phyloP scores from a whole-genome alignment of 2,329 filamentous ascomycete genomes.

The Pseudogymnoascus sp. region DNA sequence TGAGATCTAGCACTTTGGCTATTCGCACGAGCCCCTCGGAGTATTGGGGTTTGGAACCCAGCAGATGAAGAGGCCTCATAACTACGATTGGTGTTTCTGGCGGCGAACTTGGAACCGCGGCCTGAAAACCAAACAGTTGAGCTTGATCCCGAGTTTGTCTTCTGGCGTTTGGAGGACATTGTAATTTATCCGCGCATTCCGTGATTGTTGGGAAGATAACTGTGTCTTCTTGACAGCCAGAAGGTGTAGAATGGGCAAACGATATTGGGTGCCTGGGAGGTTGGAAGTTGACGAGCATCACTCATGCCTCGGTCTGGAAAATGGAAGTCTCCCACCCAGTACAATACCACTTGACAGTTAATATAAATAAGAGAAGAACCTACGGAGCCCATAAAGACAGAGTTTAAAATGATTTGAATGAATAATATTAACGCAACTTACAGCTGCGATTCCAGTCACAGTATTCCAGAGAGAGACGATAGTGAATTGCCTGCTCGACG shows the following conservation, averaged over 20 bases:
- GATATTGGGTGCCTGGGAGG: background rate
- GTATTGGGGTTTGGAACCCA: background rate
- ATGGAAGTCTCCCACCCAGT: background rate
- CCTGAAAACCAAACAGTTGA: background rate
- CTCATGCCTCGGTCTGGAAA: background rate
- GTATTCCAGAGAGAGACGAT: background rate
- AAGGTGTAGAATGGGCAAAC: no score
- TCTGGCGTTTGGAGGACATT: slow-evolving; percentile 4
- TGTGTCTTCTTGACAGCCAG: background rate
- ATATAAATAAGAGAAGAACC: background rate
- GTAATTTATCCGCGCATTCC: background rate
- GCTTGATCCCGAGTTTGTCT: background rate
- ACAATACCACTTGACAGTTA: background rate
- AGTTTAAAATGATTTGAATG: background rate
- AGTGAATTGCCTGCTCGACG: no score
- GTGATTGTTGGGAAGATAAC: background rate
- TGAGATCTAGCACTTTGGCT: background rate
- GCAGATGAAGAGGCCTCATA: background rate
- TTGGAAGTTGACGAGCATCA: background rate
- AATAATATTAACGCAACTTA: background rate
- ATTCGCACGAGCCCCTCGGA: background rate
- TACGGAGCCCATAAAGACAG: background rate
- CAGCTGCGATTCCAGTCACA: background rate
- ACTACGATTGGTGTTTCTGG: background rate
- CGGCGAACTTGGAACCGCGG: background rate